Evolutionary conservation across 306 rosid species (phyloP).

Genomic region (Luffa acutangula): DNA sequence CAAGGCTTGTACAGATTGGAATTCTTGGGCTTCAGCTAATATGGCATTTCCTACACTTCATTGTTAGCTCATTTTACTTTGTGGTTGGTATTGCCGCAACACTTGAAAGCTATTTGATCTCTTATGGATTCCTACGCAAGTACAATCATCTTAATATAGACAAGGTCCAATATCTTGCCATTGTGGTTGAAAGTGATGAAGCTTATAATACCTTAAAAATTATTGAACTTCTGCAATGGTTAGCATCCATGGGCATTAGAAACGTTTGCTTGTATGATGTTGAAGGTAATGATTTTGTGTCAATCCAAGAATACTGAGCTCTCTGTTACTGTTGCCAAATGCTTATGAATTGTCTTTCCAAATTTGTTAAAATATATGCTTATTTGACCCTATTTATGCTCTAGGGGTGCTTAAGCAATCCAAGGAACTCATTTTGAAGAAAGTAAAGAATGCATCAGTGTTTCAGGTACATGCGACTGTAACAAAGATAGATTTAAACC

Average conservation of each 20-base stretch:
- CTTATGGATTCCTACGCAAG: conserved; percentile 37
- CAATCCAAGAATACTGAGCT: conserved; percentile 3
- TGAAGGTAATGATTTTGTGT: conserved; percentile 44
- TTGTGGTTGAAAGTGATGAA: conserved; percentile 81
- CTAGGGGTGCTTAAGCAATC: conserved; percentile 71
- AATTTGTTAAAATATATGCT: background rate
- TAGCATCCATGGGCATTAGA: conserved; percentile 54
- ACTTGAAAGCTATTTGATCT: conserved; percentile 56
- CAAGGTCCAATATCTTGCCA: conserved; percentile 48
- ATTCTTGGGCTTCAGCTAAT: conserved; percentile 41
- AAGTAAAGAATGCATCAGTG: conserved; percentile 29
- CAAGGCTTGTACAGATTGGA: conserved; percentile 42
- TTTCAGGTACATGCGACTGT: conserved; percentile 32
- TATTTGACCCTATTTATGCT: conserved; percentile 12
- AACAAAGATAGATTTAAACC: background rate
- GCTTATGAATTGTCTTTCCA: background rate
- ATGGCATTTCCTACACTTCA: conserved; percentile 56
- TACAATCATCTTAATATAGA: conserved; percentile 36
- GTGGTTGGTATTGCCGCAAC: conserved; percentile 16
- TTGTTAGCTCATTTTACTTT: conserved; percentile 37
- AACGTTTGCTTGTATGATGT: conserved; percentile 66
- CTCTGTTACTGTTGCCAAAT: conserved; percentile 11
- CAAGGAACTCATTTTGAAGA: conserved; percentile 40
- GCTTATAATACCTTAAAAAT: conserved; percentile 49
- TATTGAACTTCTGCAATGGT: conserved; percentile 57